Base-by-base conservation (phyloP, 768 basidiomycete species). In the Tulasnella sp. region DNA sequence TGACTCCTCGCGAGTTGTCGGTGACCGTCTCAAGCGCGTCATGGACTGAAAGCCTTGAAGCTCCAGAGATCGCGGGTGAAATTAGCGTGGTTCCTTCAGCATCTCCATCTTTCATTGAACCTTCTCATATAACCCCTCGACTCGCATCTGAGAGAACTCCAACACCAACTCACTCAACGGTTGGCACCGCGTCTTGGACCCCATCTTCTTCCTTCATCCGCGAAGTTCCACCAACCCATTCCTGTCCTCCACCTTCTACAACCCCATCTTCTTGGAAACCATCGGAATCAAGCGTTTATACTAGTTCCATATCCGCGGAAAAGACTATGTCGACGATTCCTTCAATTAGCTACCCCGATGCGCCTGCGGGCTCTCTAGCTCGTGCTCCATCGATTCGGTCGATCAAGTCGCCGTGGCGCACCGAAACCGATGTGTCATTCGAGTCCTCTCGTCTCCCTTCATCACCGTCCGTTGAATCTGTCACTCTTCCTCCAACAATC, bases 391-490 rank as follows among this genome's bases (percentile, higher is more conserved):
- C 76, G 15, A 77, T 77, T 77, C 39, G 73, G 13, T 75, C 75
- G 29, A 75, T 72, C 46, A 9, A 44, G 18, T 78, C 77, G 23
- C n/a, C 79, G 11, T 94, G 92, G 91, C 89, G 87, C 2, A 83
- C 87, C 3, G 90, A 90, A 81, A 91, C 90, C 0, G 90, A 92
- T 77, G 82, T 86, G 15, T 91, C 93, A 0, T 94, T 91, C 79
- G 93, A 94, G 26, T 93, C 93, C 0, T 92, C 92, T 0, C 84
- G 92, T 26, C 85, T 95, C 35, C 86, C 85, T 6, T 90, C 93
- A 0, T 93, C 93, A 3, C 92, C 91, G 20, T 26, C 85, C 89
- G 4, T 80, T 5, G 86, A 84, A 69, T 86, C 87, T 6, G 80
- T 84, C 6, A 84, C 85, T 0, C 82, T 93, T 67, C 20, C 88